Base-by-base conservation (phyloP, 805 yeast species). In the Zygoascus tannicola region DNA sequence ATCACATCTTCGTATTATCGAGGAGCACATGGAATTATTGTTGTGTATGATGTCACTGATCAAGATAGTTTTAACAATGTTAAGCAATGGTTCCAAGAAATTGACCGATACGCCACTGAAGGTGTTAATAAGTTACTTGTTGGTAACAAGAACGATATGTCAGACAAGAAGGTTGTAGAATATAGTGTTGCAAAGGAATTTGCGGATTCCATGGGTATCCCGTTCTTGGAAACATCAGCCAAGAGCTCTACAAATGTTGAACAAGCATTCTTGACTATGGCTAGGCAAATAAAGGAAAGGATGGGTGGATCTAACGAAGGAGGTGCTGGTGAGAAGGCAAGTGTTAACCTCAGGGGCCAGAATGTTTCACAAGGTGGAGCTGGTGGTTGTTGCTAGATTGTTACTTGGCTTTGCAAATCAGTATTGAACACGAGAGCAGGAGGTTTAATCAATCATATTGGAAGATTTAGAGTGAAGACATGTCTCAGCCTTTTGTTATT, bases 211-310 rank as follows among this genome's bases (percentile, higher is more conserved):
- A 74, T 86, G 63, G 92, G 85, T 51, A 84, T 92, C 60, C 95
- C 96, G 52, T 87, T 92, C 66, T 75, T 92, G 66, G 98, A 92
- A 69, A 92, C 98, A 8, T 83, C 94, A 32, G 98, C 98, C 22
- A 77, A 87, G 64, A 84, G 84, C 58, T 83, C 96, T 30, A 86
- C 96, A 46, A 92, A 92, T 62, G 98, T 92, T 56, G 98, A 92
- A 66, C 96, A 92, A 67, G 97, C 97, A 10, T 92, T 92, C 70
- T 80, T 85, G 73, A 87, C 96, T 54, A 92, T 92, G 98, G 95
- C 97, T 8, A 83, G 95, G 66, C 97, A 92, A 66, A 92, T 92
- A 63, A 92, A 92, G 73, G 92, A 94, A 52, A 87, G 87, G 62
- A 86, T 92, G 85, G 70, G 70, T 34, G 64, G 60, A 40, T 67